phyloP scores from a whole-genome alignment of 306 rosid genomes.

The Sicyos baderoa region DNA sequence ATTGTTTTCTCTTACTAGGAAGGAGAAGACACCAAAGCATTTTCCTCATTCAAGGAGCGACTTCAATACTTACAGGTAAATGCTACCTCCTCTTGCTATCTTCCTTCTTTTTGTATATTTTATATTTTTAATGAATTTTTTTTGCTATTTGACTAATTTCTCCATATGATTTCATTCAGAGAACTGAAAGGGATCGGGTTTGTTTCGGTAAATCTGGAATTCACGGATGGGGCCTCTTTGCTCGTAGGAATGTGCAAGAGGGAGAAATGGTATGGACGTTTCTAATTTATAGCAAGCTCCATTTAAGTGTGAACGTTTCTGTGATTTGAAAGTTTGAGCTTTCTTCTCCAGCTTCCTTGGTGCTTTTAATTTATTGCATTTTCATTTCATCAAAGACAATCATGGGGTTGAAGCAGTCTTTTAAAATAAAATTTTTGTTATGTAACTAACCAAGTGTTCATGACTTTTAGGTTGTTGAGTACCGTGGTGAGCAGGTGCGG shows the following conservation, averaged over 20 bases:
- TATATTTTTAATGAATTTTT: neutral
- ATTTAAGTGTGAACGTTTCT: neutral
- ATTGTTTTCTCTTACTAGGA: constrained; percentile 43
- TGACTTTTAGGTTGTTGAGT: constrained; percentile 71
- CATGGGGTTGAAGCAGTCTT: neutral
- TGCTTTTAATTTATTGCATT: neutral
- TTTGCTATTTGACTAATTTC: constrained; percentile 13
- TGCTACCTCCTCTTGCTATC: constrained; percentile 15
- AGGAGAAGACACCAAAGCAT: constrained; percentile 44
- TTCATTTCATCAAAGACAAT: neutral
- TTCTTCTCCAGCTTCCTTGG: constrained; percentile 3
- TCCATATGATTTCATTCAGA: constrained; percentile 45
- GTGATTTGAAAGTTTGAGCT: constrained; percentile 1
- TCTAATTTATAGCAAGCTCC: constrained; percentile 1
- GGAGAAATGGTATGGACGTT: constrained; percentile 74
- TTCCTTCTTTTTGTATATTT: constrained; percentile 11
- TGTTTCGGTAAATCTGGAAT: constrained; percentile 97
- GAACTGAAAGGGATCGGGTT: constrained; percentile 59
- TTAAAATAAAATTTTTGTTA: neutral
- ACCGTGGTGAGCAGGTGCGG: constrained; percentile 85
- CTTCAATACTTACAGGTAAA: constrained; percentile 67
- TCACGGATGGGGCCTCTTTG: constrained; percentile 99
- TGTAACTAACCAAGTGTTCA: neutral
- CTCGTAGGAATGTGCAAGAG: constrained; percentile 77
- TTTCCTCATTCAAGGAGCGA: constrained; percentile 79